Percentiles rank a stretch among this genome's conserved stretches.
These are phyloP conservation scores for Steccherinum ochraceum DNA, from an alignment of 768 basidiomycete genomes.

Conservation along the genomic window DNA sequence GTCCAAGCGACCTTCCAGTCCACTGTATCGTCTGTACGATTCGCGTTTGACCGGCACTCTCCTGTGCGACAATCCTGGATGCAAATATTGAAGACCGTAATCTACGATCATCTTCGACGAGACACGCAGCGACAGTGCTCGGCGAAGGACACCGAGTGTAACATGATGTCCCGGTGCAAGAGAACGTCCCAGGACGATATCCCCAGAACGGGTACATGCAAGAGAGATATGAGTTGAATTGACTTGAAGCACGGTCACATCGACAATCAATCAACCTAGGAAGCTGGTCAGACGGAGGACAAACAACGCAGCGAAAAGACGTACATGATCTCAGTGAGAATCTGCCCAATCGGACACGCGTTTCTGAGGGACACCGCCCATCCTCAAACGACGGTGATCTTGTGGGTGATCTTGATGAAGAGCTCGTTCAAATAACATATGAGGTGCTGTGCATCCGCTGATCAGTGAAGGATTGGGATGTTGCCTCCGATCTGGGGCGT, in stretches of 20 bases:
- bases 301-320: background rate
- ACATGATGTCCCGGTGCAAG: too few relatives aligned
- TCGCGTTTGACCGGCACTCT: too few relatives aligned
- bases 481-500: background rate
- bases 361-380: constrained; percentile 19
- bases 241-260: background rate
- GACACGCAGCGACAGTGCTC: too few relatives aligned
- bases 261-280: background rate
- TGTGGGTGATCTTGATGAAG: constrained; percentile 12
- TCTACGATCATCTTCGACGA: too few relatives aligned
- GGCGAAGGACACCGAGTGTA: too few relatives aligned
- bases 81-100: too few relatives aligned
- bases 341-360: constrained; percentile 15
- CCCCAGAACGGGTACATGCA: constrained; percentile 1
- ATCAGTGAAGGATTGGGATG: constrained; percentile 17
- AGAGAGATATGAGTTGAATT: background rate
- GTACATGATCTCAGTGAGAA: constrained; percentile 18
- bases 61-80: too few relatives aligned
- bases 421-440: constrained; percentile 8
- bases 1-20: too few relatives aligned
- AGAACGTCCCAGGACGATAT: too few relatives aligned
- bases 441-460: constrained; percentile 14
- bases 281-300: background rate
- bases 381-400: constrained; percentile 20
- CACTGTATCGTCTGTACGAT: too few relatives aligned